Evolutionary conservation across 2,329 filamentous ascomycete genomes (phyloP).

Genomic region (Verruconis gallopava): DNA sequence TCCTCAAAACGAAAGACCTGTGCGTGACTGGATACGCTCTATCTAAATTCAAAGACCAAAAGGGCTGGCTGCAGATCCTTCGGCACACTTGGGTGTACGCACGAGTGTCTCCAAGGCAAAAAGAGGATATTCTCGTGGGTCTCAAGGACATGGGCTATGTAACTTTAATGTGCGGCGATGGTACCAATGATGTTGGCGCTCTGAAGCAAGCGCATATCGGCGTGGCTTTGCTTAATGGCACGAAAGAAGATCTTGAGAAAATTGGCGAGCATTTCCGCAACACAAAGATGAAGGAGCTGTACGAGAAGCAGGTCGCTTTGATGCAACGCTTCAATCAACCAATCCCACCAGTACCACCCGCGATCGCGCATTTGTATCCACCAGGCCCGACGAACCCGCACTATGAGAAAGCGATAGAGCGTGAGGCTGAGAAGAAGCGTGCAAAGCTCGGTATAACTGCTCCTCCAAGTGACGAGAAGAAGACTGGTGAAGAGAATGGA

Average conservation of each 20-base stretch:
- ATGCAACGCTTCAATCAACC: constrained; percentile 96
- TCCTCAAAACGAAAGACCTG: constrained; percentile 76
- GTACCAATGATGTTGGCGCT: constrained; percentile 94
- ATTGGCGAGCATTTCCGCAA: constrained; percentile 90
- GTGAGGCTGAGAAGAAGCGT: constrained; percentile 70
- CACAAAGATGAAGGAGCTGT: constrained; percentile 96
- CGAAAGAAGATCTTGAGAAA: constrained; percentile 75
- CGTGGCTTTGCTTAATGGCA: constrained; percentile 89
- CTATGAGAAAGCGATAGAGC: constrained; percentile 80
- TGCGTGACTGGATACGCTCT: constrained; percentile 94
- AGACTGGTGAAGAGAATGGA: constrained; percentile 7
- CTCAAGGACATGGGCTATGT: constrained; percentile 96
- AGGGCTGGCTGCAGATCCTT: constrained; percentile 63
- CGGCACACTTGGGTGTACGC: constrained; percentile 96
- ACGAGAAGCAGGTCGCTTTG: constrained; percentile 85
- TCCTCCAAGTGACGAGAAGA: constrained; percentile 11
- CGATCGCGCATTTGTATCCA: constrained; percentile 90
- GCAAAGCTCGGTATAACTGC: constrained; percentile 37
- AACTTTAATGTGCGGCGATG: constrained; percentile 96
- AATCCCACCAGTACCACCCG: constrained; percentile 73
- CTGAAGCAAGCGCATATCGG: constrained; percentile 97
- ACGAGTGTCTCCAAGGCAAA: constrained; percentile 95
- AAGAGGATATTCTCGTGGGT: constrained; percentile 94
- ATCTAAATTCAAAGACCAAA: constrained; percentile 72
- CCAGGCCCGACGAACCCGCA: constrained; percentile 87